Base-by-base conservation (phyloP, 1,284 basidiomycete species). In the Ustilago tritici region DNA sequence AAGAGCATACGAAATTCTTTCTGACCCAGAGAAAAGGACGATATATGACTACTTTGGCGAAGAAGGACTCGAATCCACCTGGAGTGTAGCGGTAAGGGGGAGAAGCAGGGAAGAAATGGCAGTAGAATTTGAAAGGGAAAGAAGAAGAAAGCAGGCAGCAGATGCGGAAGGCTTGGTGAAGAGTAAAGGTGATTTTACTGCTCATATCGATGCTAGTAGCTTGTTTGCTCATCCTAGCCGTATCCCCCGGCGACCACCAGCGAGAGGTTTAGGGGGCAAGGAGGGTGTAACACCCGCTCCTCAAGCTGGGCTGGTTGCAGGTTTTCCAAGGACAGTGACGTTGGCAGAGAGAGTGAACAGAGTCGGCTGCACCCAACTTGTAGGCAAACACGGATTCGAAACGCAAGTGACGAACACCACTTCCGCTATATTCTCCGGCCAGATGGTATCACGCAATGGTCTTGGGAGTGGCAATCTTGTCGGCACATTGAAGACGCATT, bases 21-120 rank as follows among this genome's bases (percentile, higher is more conserved):
- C 91, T 40, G 92, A 94, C 82, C 90, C 91, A 19, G 91, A 93
- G 82, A 88, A 90, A 81, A 89, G 93, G 89, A 89, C 90, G 65
- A 90, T 93, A 12, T 94, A 94, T 84, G 93, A 94, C 85, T 88
- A 89, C 40, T 88, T 93, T 86, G 93, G 93, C 88, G 82, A 90
- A 73, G 88, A 90, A 65, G 92, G 91, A 0, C 76, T 90, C 47
- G 86, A 87, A 59, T 87, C 88, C 2, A 84, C 80, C 11, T 89
- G 88, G 88, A 86, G 88, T 63, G 82, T 89, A 8, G 87, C 88
- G 34, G 85, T 85, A 43, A 85, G 86, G 61, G 87, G 88, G 31
- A 89, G 88, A 84, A 85, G 89, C 62, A 87, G 86, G 65, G 88
- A 89, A 70, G 90, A 92, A 87, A 91, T 92, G 81, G 62, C 88